These are phyloP conservation scores for Podaxis mareebaensis DNA, from an alignment of 768 basidiomycete genomes.

Conservation along the genomic window DNA sequence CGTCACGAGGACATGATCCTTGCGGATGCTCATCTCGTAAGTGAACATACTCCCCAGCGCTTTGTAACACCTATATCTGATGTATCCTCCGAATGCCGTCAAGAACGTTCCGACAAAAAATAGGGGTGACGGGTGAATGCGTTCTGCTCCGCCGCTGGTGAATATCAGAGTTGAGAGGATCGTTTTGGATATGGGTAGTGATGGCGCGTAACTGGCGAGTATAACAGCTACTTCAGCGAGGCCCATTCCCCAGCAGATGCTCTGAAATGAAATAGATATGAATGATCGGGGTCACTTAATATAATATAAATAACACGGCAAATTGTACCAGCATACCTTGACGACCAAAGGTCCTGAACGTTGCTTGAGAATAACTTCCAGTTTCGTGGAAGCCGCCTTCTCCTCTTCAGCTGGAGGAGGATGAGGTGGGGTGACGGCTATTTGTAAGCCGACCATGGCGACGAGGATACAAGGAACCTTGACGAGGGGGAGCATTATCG, in stretches of 20 bases:
- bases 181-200: conserved; percentile 20
- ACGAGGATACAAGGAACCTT: conserved; percentile 46
- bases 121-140: conserved; percentile 29
- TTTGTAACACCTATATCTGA: conserved; percentile 44
- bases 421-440: conserved; percentile 47
- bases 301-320: background rate
- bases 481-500: conserved; percentile 29
- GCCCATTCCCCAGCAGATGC: conserved; percentile 37
- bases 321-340: conserved; percentile 30
- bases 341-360: conserved; percentile 32
- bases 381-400: conserved; percentile 31
- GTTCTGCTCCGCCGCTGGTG: conserved; percentile 21
- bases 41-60: conserved; percentile 51
- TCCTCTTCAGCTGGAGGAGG: conserved; percentile 37
- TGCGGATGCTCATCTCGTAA: conserved; percentile 50
- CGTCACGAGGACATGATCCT: conserved; percentile 46
- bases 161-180: conserved; percentile 31
- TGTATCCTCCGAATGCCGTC: conserved; percentile 38
- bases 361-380: conserved; percentile 39
- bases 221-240: conserved; percentile 39
- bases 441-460: conserved; percentile 43
- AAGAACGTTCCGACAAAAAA: conserved; percentile 42
- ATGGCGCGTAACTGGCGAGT: conserved; percentile 29
- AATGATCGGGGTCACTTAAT: background rate
- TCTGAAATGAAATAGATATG: conserved; percentile 23